Conservation (phyloP, 768 basidiomycete genomes). For the Tylopilus vinaceipallidus region DNA sequence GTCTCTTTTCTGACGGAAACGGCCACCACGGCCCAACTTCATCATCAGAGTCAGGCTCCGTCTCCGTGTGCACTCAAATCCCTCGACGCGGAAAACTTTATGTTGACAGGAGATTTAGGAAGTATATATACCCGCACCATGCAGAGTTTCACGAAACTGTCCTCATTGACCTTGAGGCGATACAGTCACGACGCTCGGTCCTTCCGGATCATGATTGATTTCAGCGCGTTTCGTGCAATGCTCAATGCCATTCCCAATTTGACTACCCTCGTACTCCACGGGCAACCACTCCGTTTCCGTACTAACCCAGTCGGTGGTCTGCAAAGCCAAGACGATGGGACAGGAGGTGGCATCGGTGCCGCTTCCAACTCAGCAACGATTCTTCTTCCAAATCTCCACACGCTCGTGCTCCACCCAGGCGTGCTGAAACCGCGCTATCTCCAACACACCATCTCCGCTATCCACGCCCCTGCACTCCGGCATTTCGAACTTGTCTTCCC, state of each 20-base stretch:
- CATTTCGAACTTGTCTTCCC: conserved; percentile 35
- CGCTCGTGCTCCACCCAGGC: conserved; percentile 29
- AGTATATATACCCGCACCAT: conserved; percentile 13
- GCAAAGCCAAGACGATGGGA: conserved; percentile 1
- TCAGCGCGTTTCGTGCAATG: conserved; percentile 26
- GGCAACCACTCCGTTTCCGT: conserved; percentile 30
- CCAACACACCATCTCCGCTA: conserved; percentile 28
- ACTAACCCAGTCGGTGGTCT: conserved; percentile 7
- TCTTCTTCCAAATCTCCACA: conserved; percentile 28
- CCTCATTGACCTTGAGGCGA: conserved; percentile 28
- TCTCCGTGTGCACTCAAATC: conserved; percentile 22
- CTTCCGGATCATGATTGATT: conserved; percentile 29
- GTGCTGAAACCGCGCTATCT: conserved; percentile 32
- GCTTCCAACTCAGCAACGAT: conserved; percentile 2
- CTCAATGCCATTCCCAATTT: conserved; percentile 22
- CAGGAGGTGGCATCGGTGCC: not conserved
- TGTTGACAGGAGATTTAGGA: conserved; percentile 18
- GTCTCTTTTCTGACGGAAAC: conserved; percentile 24
- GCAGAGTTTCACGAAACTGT: conserved; percentile 20
- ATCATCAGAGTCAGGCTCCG: not conserved
- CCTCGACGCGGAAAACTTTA: conserved; percentile 30
- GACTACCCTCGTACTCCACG: conserved; percentile 26
- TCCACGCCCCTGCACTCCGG: conserved; percentile 28
- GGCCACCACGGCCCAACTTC: conserved; percentile 3
- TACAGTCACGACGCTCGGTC: conserved; percentile 29